A percentile compares a stretch with the other conserved stretches of the same genome.
Conservation (phyloP, 129 eudicot species). For the Flaveria linearis region DNA sequence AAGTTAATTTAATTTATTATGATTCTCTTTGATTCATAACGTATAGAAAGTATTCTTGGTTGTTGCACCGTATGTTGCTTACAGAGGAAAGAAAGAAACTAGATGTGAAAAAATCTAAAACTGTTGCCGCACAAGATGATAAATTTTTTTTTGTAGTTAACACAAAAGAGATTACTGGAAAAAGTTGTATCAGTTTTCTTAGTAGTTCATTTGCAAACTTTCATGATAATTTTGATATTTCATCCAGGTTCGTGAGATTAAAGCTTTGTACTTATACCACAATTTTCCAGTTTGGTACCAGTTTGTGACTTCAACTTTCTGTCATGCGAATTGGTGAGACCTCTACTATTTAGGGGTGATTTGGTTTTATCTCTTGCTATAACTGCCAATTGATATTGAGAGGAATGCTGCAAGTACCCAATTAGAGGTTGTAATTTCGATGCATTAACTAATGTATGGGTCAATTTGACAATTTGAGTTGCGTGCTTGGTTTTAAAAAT, state of each 20-base stretch:
- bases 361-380: constrained; percentile 11
- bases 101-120: neutral
- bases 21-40: neutral
- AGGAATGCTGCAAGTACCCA: neutral
- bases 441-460: neutral
- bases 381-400: neutral
- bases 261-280: constrained; percentile 76
- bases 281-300: constrained; percentile 87
- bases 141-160: neutral
- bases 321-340: constrained; percentile 89
- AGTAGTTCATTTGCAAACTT: neutral
- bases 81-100: neutral
- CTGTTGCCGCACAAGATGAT: constrained; percentile 8
- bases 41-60: constrained; percentile 4
- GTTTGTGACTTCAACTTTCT: constrained; percentile 91
- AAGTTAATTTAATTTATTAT: constrained; percentile 3
- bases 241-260: constrained; percentile 65
- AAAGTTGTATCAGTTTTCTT: constrained; percentile 1
- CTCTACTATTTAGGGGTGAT: constrained; percentile 13
- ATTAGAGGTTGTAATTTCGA: neutral
- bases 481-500: no score
- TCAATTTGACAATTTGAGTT: neutral
- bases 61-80: neutral
- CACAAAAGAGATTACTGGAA: neutral
- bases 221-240: constrained; percentile 15